Conservation (phyloP, 2,329 filamentous ascomycete species). For the Aspergillus felis region DNA sequence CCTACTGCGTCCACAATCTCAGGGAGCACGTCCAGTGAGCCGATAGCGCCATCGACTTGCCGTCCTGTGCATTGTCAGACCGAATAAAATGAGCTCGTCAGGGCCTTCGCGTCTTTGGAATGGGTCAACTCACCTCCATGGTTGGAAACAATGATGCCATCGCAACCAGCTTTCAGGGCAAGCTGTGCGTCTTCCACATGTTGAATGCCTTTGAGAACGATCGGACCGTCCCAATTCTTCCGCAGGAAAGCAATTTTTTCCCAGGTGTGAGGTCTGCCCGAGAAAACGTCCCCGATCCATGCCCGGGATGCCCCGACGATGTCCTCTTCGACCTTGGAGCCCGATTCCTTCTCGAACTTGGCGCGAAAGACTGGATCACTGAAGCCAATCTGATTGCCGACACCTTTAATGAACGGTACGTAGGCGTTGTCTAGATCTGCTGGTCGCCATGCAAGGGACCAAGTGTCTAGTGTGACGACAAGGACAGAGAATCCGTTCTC, state of each 20-base stretch:
- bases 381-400: constrained; percentile 61
- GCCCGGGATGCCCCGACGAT: constrained; percentile 47
- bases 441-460: constrained; percentile 63
- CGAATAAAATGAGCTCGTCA: background rate
- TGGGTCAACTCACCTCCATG: constrained; percentile 42
- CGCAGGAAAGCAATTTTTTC: constrained; percentile 57
- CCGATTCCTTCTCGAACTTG: constrained; percentile 51
- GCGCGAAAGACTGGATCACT: constrained; percentile 62
- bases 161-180: constrained; percentile 43
- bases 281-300: constrained; percentile 54
- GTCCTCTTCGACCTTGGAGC: constrained; percentile 46
- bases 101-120: background rate
- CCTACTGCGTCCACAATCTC: constrained; percentile 60
- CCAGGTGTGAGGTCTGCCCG: constrained; percentile 55
- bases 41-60: constrained; percentile 50
- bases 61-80: constrained; percentile 26
- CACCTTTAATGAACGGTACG: constrained; percentile 53
- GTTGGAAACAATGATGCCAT: constrained; percentile 51
- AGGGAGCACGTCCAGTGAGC: constrained; percentile 52
- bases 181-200: constrained; percentile 47
- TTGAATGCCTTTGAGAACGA: constrained; percentile 60
- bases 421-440: constrained; percentile 59
- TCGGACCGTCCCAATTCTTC: constrained; percentile 60
- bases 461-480: constrained; percentile 71
- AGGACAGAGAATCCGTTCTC: constrained; percentile 60